Percentiles rank a stretch among this genome's conserved stretches.
Conservation (phyloP, 2,329 filamentous ascomycete species). For the Myrmaecium sp. region DNA sequence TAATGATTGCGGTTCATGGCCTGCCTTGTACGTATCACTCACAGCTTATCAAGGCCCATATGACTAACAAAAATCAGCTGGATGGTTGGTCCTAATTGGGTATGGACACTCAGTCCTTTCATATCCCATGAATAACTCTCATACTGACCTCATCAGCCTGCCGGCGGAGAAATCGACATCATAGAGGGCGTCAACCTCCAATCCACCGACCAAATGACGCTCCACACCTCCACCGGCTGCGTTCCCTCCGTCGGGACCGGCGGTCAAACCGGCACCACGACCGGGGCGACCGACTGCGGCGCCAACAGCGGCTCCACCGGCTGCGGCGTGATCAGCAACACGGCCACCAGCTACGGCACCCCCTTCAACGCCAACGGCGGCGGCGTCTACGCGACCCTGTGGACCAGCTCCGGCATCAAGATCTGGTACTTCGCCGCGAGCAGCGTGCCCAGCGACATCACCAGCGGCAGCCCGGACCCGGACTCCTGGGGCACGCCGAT, state of each 20-base stretch:
- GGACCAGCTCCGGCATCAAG: constrained; percentile 24
- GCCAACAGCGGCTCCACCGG: constrained; percentile 17
- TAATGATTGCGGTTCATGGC: constrained; percentile 21
- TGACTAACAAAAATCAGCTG: constrained; percentile 13
- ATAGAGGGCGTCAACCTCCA: constrained; percentile 22
- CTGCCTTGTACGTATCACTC: constrained; percentile 16
- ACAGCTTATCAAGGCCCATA: background rate
- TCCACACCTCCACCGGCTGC: constrained; percentile 21
- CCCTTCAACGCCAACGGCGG: constrained; percentile 24
- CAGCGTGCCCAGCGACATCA: constrained; percentile 26
- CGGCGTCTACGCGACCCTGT: constrained; percentile 26
- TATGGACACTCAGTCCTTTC: too few species aligned
- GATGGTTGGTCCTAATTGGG: constrained; percentile 23
- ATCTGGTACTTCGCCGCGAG: constrained; percentile 29
- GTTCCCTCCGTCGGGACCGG: constrained; percentile 14
- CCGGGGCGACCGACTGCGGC: constrained; percentile 18
- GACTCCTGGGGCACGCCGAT: constrained; percentile 24
- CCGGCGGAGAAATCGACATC: constrained; percentile 19
- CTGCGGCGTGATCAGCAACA: constrained; percentile 14
- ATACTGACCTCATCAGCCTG: too few species aligned
- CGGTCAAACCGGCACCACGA: constrained; percentile 14
- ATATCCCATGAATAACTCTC: too few species aligned
- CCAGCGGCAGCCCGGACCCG: constrained; percentile 22
- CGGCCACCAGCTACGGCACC: constrained; percentile 17
- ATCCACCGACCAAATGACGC: constrained; percentile 18